Evolutionary conservation across 495 filamentous ascomycete genomes (phyloP).

Genomic region (Trichoderma reesei): DNA sequence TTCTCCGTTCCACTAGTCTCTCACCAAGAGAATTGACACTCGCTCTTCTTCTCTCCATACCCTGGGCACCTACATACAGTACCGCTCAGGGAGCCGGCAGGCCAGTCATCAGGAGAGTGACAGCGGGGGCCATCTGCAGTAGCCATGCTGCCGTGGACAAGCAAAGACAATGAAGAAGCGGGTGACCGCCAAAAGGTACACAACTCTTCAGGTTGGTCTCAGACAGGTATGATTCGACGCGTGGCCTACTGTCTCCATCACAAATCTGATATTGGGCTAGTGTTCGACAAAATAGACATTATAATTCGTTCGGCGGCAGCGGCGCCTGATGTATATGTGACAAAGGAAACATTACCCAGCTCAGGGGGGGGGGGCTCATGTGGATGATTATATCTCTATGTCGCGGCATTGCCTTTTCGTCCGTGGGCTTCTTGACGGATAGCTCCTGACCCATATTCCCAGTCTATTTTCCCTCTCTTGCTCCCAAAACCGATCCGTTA

Average conservation of each 20-base stretch:
- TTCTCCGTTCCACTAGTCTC: neutral
- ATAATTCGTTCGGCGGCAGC: neutral
- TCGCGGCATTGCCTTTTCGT: slow-evolving; percentile 6
- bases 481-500: neutral
- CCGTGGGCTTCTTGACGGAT: neutral
- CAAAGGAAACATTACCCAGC: slow-evolving; percentile 1
- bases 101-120: neutral
- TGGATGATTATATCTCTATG: slow-evolving; percentile 3
- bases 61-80: neutral
- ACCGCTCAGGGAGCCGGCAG: neutral
- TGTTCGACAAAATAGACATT: neutral
- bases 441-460: slow-evolving; percentile 3
- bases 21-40: neutral
- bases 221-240: neutral
- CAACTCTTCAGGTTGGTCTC: neutral
- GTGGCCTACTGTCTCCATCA: neutral
- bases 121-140: neutral
- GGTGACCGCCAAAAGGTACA: neutral
- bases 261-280: neutral
- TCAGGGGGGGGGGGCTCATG: slow-evolving; percentile 3
- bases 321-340: neutral
- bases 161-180: neutral
- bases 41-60: neutral
- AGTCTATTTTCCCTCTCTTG: slow-evolving; percentile 9
- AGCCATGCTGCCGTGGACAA: neutral